Base-by-base conservation (phyloP, 148 eudicot species). In the Rhododendron molle region DNA sequence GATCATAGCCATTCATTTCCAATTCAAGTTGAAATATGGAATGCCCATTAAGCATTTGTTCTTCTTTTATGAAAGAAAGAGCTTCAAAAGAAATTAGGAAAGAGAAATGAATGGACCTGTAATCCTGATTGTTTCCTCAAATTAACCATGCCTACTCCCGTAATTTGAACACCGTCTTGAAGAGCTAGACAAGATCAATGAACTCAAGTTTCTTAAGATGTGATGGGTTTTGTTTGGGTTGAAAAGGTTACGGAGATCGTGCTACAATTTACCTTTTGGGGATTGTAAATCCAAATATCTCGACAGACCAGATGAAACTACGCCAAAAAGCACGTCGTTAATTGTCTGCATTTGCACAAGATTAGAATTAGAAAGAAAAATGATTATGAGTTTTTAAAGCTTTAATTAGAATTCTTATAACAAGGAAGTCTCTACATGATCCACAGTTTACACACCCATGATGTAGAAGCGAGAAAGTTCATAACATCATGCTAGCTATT, bases 291-390 rank as follows among this genome's bases (percentile, higher is more conserved):
- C 87, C 12, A 93, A 60, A 83, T 95, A 95, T 86, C 83, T 93
- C 18, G 96, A 91, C 3, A 95, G 88, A 10, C 97, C 98, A 49
- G 83, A 86, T 11, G 96, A 89, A 44, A 95, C 69, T 40, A 96
- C 62, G n/a, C 96, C 98, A 44, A 93, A 88, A 44, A 96, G 93
- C 10, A 93, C 96, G 56, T 95, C 98, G 80, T 95, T 95, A 9
- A 94, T 87, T 9, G 98, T 95, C 97, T 95, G 95, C 91, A 84
- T 20, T 77, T 44, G 5, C 28, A 32, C 30, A 13, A 81, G 2
- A 44, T 21, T 49, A 40, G 40, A 46, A 85, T 67, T 30, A 52
- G 5, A 52, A 52, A 52, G 58, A 52, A 15, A 52, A 15, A 52
- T 2, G 6, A 52, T 1, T 3, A 56, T 52, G 18, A 52, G 4